These are phyloP conservation scores for Actinidia arguta DNA, from an alignment of 179 eudicot genomes.

Conservation along the genomic window DNA sequence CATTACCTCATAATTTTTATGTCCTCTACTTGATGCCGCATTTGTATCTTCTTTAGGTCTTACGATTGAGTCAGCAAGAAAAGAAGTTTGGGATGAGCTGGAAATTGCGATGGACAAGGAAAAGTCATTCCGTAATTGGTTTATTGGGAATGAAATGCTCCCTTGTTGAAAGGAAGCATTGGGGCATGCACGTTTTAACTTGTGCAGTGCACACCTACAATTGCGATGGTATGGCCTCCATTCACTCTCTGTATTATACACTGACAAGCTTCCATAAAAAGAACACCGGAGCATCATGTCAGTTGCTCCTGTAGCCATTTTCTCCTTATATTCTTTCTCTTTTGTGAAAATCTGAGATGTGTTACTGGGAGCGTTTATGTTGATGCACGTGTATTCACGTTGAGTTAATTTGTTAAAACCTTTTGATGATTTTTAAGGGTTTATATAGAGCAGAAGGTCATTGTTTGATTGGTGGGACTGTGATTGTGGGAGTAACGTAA, in stretches of 20 bases:
- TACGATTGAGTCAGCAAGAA: background rate
- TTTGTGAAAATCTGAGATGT: too few species aligned
- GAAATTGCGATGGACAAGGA: conserved; percentile 14
- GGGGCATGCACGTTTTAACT: conserved; percentile 4
- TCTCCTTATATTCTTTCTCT: background rate
- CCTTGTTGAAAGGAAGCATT: background rate
- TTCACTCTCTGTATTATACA: conserved; percentile 28
- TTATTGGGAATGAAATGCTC: conserved; percentile 22
- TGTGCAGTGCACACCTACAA: conserved; percentile 30
- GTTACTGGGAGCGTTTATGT: too few species aligned
- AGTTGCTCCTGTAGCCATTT: conserved; percentile 20
- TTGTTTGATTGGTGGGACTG: background rate
- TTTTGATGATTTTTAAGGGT: background rate
- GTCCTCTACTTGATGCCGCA: background rate
- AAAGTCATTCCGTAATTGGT: background rate
- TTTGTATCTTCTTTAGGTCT: background rate
- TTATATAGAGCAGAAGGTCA: background rate
- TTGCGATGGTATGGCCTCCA: conserved; percentile 30
- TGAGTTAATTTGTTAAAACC: background rate
- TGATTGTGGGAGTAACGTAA: background rate
- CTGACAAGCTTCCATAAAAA: conserved; percentile 31
- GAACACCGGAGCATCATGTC: conserved; percentile 23
- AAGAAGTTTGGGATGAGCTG: background rate
- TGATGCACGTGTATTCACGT: background rate
- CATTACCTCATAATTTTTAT: background rate